Base-by-base conservation (phyloP, 768 basidiomycete genomes). In the Strobilomyces dryophilus region DNA sequence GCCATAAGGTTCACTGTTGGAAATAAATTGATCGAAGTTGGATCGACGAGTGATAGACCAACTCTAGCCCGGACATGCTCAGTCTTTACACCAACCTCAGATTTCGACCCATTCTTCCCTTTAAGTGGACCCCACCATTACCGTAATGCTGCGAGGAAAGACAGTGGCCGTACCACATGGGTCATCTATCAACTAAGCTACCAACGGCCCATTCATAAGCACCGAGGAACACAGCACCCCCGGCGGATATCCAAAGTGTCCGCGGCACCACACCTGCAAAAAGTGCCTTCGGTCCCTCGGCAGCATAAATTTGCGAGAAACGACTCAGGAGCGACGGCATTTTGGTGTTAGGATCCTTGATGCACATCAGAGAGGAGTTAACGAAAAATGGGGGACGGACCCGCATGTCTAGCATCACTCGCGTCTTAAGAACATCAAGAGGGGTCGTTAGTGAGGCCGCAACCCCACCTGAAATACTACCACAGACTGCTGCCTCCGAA, bases 181-280 rank as follows among this genome's bases (percentile, higher is more conserved):
- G 36, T 56, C 47, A 66, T 52, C 52, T 59, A 52, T 49, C 59
- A 56, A 64, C 76, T 11, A 89, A 66, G 3, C 76, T 73, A 61
- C 79, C 75, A 4, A 85, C 74, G 1, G 77, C 82, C 80, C 83
- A 87, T 68, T 99, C 95, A 62, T 98, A 99, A 45, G 92, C 86
- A n/a, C 97, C 97, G 24, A 99, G 77, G 69, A 99, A 99, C 0
- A 98, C 92, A 1, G 95, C 94, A 2, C 97, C 97, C 3, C 97
- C 97, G 2, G 91, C 85, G 2, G 92, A 93, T 64, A 99, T 98
- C 89, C 95, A 98, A 47, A 97, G 66, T 36, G 95, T 98, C 66
- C 97, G 81, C 24, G 95, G 95, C 8, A 95, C 79, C 39, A 89
- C 80, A 11, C 97, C 97, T 6, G 88, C 72, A 65, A 95, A 98